A percentile compares a stretch with the other conserved stretches of the same genome.
Conservation (phyloP, 768 basidiomycete species). For the Termitomyces sp. region DNA sequence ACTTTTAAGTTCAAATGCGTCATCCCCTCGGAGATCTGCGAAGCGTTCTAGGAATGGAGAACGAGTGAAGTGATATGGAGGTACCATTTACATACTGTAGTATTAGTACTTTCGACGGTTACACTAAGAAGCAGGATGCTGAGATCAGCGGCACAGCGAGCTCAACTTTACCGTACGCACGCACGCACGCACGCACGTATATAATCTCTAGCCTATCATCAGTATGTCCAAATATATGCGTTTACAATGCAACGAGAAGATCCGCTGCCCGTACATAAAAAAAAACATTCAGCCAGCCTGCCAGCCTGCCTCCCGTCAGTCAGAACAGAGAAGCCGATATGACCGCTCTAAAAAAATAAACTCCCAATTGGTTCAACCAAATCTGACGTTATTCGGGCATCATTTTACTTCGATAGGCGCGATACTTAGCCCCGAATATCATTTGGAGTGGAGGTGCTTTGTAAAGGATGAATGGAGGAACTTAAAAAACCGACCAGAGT, state of each 20-base stretch:
- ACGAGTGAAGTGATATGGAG: background rate
- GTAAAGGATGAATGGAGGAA: constrained; percentile 8
- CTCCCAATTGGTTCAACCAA: background rate
- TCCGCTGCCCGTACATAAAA: background rate
- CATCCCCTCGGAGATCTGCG: constrained; percentile 11
- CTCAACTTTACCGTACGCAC: background rate
- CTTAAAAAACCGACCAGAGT: background rate
- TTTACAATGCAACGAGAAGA: background rate
- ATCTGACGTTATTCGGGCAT: constrained; percentile 23
- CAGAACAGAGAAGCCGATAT: constrained; percentile 13
- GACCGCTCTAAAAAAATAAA: background rate
- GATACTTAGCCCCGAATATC: constrained; percentile 7
- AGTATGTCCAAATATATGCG: background rate
- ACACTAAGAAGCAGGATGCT: background rate
- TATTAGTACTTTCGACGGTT: background rate
- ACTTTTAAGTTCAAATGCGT: constrained; percentile 8
- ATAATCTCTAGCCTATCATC: background rate
- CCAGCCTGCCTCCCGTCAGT: constrained; percentile 1
- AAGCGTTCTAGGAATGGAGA: background rate
- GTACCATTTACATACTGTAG: no score
- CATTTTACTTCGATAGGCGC: constrained; percentile 12
- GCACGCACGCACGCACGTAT: background rate
- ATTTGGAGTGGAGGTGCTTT: background rate
- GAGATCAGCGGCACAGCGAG: background rate
- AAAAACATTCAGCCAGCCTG: background rate